Percentiles rank a stretch among this genome's conserved stretches.
Conservation (phyloP, 345 rosid genomes). For the Ailanthus altissimus region DNA sequence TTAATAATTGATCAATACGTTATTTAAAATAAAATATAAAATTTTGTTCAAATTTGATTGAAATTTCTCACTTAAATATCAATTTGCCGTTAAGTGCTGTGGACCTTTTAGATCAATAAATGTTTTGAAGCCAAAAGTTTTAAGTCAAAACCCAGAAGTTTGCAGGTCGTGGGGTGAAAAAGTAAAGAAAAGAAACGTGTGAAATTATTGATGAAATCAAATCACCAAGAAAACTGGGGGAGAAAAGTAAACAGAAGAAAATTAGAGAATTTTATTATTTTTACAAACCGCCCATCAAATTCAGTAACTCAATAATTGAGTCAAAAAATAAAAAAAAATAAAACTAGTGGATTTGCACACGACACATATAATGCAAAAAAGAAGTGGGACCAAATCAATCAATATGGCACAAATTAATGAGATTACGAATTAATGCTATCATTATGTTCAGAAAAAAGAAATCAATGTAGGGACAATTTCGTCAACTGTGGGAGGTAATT, state of each 20-base stretch:
- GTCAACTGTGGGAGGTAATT: neutral
- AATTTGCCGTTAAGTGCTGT: neutral
- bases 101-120: neutral
- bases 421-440: neutral
- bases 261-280: neutral
- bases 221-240: conserved; percentile 4
- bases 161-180: neutral
- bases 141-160: conserved; percentile 22
- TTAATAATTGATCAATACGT: too few species aligned
- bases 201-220: neutral
- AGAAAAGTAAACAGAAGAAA: neutral
- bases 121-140: neutral
- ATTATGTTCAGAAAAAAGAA: neutral
- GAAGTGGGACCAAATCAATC: conserved; percentile 33
- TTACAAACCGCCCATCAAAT: conserved; percentile 13
- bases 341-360: conserved; percentile 13
- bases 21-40: too few species aligned
- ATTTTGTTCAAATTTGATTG: neutral
- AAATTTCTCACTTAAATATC: neutral
- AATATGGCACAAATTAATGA: conserved; percentile 23
- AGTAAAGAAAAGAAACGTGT: neutral
- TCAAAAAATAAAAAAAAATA: neutral
- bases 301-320: conserved; percentile 40
- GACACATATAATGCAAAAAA: conserved; percentile 1
- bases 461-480: neutral